Percentiles rank a stretch among this genome's conserved stretches.
Conservation (phyloP, 2,329 filamentous ascomycete species). For the Alternaria infectoria region DNA sequence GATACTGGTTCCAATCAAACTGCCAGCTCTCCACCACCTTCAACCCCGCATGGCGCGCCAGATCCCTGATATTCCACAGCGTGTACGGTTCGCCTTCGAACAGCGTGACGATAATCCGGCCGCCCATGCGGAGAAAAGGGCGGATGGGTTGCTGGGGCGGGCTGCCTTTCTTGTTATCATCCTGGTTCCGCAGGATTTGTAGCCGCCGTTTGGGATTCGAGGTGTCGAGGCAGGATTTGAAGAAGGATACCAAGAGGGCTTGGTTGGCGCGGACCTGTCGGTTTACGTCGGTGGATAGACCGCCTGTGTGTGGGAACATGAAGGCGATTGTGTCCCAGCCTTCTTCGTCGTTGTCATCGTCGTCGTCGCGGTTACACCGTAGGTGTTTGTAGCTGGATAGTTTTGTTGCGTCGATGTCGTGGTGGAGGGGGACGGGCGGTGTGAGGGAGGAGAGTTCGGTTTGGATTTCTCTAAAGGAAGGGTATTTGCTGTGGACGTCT, state of each 20-base stretch:
- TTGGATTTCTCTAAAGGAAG: slow-evolving; percentile 55
- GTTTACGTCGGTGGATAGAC: slow-evolving; percentile 90
- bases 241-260: slow-evolving; percentile 41
- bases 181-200: slow-evolving; percentile 18
- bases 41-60: slow-evolving; percentile 78
- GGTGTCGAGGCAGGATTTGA: slow-evolving; percentile 35
- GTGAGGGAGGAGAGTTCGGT: slow-evolving; percentile 29
- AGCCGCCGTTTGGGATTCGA: slow-evolving; percentile 19
- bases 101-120: slow-evolving; percentile 77
- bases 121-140: slow-evolving; percentile 58
- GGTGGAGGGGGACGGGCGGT: slow-evolving; percentile 50
- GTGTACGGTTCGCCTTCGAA: slow-evolving; percentile 96
- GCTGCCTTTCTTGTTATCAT: not conserved
- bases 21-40: slow-evolving; percentile 72
- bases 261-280: slow-evolving; percentile 87
- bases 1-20: slow-evolving; percentile 72
- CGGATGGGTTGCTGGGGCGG: not conserved
- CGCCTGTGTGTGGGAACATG: slow-evolving; percentile 97
- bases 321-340: slow-evolving; percentile 83
- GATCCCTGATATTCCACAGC: slow-evolving; percentile 90
- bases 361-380: slow-evolving; percentile 24
- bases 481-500: slow-evolving; percentile 59
- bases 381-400: slow-evolving; percentile 39
- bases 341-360: slow-evolving; percentile 26
- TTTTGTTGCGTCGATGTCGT: slow-evolving; percentile 71